These are phyloP conservation scores for Fusarium tuaranense DNA, from an alignment of 2,329 filamentous ascomycete genomes.

Conservation along the genomic window DNA sequence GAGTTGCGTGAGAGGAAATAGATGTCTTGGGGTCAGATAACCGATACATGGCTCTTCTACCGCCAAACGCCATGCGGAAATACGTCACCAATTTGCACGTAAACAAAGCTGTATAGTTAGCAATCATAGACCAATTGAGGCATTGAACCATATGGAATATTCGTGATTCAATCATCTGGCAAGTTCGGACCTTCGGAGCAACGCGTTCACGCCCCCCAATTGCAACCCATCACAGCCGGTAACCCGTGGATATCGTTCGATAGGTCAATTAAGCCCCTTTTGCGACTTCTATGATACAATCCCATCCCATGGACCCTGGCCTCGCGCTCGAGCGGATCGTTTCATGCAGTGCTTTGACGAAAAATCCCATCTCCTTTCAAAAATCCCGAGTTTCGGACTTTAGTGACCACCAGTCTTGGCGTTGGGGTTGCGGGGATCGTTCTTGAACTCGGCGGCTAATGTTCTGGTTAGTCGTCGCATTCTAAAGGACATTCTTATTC, in stretches of 20 bases:
- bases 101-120: background rate
- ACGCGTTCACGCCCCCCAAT: background rate
- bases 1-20: background rate
- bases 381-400: constrained; percentile 41
- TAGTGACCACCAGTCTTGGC: constrained; percentile 63
- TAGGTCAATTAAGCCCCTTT: constrained; percentile 51
- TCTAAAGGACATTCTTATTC: background rate
- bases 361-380: constrained; percentile 36
- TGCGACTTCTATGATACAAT: constrained; percentile 59
- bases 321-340: constrained; percentile 43
- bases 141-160: background rate
- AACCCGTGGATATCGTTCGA: constrained; percentile 35
- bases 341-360: constrained; percentile 41
- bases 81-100: background rate
- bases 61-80: background rate
- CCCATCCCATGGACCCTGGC: constrained; percentile 44
- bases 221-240: background rate
- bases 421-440: constrained; percentile 90
- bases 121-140: background rate
- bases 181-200: constrained; percentile 13
- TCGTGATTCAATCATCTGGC: background rate
- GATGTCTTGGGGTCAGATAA: background rate
- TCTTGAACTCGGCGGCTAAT: constrained; percentile 92
- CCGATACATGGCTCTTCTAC: background rate
- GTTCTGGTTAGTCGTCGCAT: constrained; percentile 42